Conservation (phyloP, 805 yeast genomes). For the Blastobotrys chiropterorum region DNA sequence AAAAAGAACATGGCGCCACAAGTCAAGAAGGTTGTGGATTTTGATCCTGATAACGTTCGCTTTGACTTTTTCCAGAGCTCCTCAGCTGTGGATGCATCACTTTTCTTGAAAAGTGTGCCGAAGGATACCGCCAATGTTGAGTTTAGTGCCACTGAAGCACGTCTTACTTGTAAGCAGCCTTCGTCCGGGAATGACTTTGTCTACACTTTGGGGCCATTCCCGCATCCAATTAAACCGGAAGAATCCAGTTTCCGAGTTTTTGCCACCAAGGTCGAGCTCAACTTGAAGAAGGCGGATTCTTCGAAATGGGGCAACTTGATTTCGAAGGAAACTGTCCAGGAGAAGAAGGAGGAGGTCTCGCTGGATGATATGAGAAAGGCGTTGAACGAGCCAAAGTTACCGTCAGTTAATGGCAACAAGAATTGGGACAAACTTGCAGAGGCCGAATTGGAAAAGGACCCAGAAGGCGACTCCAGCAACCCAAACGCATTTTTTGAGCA, state of each 20-base stretch:
- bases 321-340: conserved; percentile 1
- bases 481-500: conserved; percentile 62
- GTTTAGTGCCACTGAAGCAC: conserved; percentile 24
- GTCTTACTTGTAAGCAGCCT: conserved; percentile 13
- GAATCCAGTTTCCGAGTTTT: conserved; percentile 46
- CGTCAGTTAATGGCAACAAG: conserved; percentile 26
- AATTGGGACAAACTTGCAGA: conserved; percentile 61
- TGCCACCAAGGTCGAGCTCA: conserved; percentile 69
- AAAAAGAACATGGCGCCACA: conserved; percentile 2
- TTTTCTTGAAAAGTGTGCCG: conserved; percentile 65
- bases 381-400: conserved; percentile 7
- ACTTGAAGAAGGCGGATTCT: conserved; percentile 42
- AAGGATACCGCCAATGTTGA: conserved; percentile 40
- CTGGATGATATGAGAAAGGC: conserved; percentile 4
- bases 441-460: conserved; percentile 24
- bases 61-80: conserved; percentile 73
- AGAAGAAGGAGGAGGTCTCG: not conserved
- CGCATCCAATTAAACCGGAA: conserved; percentile 42
- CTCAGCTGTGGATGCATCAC: conserved; percentile 51
- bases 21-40: not conserved
- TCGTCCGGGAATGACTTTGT: conserved; percentile 45
- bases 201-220: conserved; percentile 50
- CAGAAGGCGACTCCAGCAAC: conserved; percentile 39
- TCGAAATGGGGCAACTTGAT: conserved; percentile 12
- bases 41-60: conserved; percentile 30